These are phyloP conservation scores for Backusella circina DNA, from an alignment of 192 early-diverging fungal genomes.

Conservation along the genomic window DNA sequence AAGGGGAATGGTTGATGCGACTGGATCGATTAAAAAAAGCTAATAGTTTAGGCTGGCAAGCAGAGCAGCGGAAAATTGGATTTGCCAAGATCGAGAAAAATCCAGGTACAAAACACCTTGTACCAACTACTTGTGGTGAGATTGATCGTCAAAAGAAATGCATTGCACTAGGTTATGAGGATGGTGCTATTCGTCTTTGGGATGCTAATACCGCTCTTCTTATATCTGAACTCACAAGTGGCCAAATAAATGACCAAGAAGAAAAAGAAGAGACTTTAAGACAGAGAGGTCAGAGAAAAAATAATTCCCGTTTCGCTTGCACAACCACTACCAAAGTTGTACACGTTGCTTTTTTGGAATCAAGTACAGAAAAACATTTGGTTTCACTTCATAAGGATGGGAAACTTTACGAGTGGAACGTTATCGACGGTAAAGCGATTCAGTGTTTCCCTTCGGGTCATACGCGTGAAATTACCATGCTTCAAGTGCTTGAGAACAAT, in stretches of 20 bases:
- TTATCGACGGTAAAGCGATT: constrained; percentile 21
- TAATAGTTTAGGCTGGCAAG: neutral
- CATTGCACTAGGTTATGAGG: constrained; percentile 20
- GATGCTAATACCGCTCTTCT: constrained; percentile 4
- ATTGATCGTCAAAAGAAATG: constrained; percentile 20
- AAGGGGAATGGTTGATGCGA: constrained; percentile 21
- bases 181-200: constrained; percentile 30
- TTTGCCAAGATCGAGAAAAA: neutral
- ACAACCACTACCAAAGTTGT: neutral
- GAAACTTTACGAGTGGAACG: constrained; percentile 25
- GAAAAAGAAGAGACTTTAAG: neutral
- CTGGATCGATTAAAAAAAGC: constrained; percentile 16
- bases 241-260: neutral
- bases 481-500: constrained; percentile 5
- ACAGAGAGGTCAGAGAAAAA: neutral
- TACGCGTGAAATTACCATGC: constrained; percentile 6
- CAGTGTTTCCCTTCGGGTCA: constrained; percentile 17
- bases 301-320: neutral
- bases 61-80: constrained; percentile 1
- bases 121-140: constrained; percentile 7
- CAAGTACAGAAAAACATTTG: constrained; percentile 18
- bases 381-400: constrained; percentile 27
- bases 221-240: neutral
- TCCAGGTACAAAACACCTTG: neutral
- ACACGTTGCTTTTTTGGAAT: neutral